These are phyloP conservation scores for Boletus tylopilopsis DNA, from an alignment of 768 basidiomycete species.

Conservation along the genomic window DNA sequence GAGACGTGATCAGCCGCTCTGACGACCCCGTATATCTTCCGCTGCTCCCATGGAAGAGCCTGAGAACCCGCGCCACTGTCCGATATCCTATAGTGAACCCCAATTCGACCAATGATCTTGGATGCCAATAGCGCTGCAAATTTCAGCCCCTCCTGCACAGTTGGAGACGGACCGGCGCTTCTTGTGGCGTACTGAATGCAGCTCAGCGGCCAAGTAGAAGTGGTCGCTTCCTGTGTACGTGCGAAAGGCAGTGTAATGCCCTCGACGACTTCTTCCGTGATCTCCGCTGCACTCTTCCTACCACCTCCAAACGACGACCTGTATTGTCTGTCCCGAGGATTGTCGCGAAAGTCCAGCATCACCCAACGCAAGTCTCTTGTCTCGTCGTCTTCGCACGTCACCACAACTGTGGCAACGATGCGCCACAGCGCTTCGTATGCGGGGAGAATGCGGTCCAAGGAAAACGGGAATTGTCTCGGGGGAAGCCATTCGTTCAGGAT, in stretches of 20 bases:
- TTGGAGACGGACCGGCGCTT: constrained; percentile 26
- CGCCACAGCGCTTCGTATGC: constrained; percentile 64
- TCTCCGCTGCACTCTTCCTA: constrained; percentile 16
- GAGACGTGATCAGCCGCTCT: not conserved
- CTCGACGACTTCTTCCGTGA: constrained; percentile 17
- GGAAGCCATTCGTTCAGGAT: constrained; percentile 42
- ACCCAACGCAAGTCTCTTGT: constrained; percentile 16
- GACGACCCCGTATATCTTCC: constrained; percentile 12
- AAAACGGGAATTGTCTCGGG: constrained; percentile 15
- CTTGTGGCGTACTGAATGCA: constrained; percentile 12
- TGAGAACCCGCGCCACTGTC: constrained; percentile 30
- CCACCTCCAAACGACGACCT: constrained; percentile 1
- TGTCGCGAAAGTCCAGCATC: constrained; percentile 38
- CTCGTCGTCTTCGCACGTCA: constrained; percentile 27
- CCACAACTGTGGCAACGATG: constrained; percentile 47
- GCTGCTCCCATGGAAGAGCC: constrained; percentile 39
- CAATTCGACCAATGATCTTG: constrained; percentile 36
- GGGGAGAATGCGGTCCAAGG: constrained; percentile 53
- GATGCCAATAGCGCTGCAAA: constrained; percentile 48
- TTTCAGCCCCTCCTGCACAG: constrained; percentile 46
- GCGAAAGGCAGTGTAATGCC: constrained; percentile 19
- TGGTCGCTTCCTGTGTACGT: constrained; percentile 5
- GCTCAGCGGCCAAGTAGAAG: constrained; percentile 9
- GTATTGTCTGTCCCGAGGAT: constrained; percentile 27
- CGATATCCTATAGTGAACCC: constrained; percentile 22